phyloP scores from a whole-genome alignment of 1,139 yeast genomes.

The Yamadazyma diddensiae region DNA sequence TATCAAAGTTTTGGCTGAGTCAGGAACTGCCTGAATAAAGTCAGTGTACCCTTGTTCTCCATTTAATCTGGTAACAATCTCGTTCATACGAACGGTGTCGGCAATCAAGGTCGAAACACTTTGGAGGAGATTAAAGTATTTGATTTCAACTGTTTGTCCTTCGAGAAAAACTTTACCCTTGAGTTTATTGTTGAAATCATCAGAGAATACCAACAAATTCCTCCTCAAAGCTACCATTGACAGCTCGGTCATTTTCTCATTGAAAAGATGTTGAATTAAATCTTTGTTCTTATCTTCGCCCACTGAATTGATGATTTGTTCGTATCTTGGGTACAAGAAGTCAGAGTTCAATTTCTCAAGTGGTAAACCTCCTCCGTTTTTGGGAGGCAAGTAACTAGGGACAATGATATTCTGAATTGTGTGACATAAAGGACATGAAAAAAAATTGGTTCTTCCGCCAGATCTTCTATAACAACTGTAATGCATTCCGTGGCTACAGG shows the following conservation, averaged over 20 bases:
- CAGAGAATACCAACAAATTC: constrained; percentile 11
- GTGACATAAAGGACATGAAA: constrained; percentile 66
- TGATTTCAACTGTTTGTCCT: constrained; percentile 14
- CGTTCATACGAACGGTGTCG: constrained; percentile 56
- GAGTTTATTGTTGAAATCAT: constrained; percentile 13
- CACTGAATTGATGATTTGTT: constrained; percentile 17
- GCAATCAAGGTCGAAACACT: constrained; percentile 39
- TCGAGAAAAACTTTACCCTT: constrained; percentile 11
- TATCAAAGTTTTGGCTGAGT: constrained; percentile 33
- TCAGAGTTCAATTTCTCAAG: constrained; percentile 12
- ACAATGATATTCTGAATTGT: constrained; percentile 44
- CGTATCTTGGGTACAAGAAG: constrained; percentile 18
- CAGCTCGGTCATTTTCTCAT: constrained; percentile 10
- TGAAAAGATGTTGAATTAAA: constrained; percentile 9
- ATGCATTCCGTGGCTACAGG: constrained; percentile 75
- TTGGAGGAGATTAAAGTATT: constrained; percentile 20
- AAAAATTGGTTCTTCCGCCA: constrained; percentile 26
- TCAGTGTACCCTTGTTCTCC: constrained; percentile 31
- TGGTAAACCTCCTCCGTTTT: constrained; percentile 15
- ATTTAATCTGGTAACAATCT: constrained; percentile 48
- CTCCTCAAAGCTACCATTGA: constrained; percentile 9
- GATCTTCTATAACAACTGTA: constrained; percentile 45
- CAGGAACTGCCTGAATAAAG: constrained; percentile 33
- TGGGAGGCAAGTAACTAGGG: constrained; percentile 37
- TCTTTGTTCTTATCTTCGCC: constrained; percentile 13